Percentiles rank a stretch among this genome's conserved stretches.
These are phyloP conservation scores for Blastobotrys terrestris DNA, from an alignment of 805 yeast species.

Conservation along the genomic window DNA sequence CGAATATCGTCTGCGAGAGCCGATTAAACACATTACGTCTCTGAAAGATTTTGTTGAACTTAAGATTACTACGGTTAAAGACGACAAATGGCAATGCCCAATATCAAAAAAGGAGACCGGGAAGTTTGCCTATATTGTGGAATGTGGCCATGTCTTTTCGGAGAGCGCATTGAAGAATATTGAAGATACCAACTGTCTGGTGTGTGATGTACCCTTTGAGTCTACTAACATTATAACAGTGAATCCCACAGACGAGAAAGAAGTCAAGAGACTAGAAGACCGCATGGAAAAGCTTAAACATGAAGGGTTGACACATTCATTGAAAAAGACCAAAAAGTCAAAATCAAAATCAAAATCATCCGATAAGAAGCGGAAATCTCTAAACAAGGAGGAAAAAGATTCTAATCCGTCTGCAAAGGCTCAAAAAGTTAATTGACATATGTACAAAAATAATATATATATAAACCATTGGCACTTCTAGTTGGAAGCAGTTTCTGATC, in stretches of 20 bases:
- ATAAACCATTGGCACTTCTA: background rate
- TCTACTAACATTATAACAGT: conserved; percentile 17
- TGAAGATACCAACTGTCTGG: conserved; percentile 5
- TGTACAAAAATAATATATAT: background rate
- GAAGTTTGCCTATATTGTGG: conserved; percentile 39
- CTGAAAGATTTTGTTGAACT: conserved; percentile 40
- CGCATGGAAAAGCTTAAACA: conserved; percentile 14
- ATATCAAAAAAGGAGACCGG: conserved; percentile 30
- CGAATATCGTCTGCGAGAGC: conserved; percentile 8
- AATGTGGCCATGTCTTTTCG: conserved; percentile 24
- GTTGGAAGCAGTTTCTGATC: background rate
- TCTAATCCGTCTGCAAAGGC: background rate
- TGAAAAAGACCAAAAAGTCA: conserved; percentile 6
- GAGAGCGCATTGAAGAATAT: conserved; percentile 20
- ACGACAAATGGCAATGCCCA: conserved; percentile 32
- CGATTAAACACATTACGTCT: conserved; percentile 32
- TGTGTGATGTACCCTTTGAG: conserved; percentile 1
- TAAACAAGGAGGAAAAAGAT: background rate
- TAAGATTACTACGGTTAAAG: conserved; percentile 23
- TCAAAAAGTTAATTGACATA: background rate
- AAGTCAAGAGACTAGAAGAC: conserved; percentile 12
- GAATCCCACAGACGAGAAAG: conserved; percentile 17
- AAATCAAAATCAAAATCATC: background rate
- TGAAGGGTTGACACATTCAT: conserved; percentile 17
- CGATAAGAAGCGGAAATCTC: background rate